Base-by-base conservation (phyloP, 495 filamentous ascomycete species). In the Gamarada debralockiae region DNA sequence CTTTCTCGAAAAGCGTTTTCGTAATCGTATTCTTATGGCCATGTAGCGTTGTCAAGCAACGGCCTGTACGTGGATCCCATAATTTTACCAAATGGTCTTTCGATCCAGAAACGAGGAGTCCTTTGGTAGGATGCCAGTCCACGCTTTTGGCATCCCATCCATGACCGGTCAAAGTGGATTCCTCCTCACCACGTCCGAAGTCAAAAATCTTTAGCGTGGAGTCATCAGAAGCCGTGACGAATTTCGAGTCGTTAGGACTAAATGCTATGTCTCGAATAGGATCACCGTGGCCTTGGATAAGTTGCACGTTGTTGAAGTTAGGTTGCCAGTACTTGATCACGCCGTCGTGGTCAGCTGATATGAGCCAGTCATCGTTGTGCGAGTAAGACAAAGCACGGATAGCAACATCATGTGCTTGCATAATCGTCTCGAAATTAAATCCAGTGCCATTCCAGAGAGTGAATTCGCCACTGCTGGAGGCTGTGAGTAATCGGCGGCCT, bases 361-460 rank as follows among this genome's bases (percentile, higher is more conserved):
- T 78, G 2, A 98, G 79, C 92, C 92, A 97, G 66, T 97, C 93
- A 63, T 95, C 89, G 60, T 84, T 92, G 70, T 97, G 91, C 6
- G 92, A 92, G 73, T 95, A 98, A 41, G 77, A 78, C 43, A 92
- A 74, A 18, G 88, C 88, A 49, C 93, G 86, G 56, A 98, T 92
- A 47, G 91, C 91, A 36, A 84, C 82, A 69, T 98, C 95, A 67
- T 98, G 93, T 33, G 93, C 93, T 68, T 96, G 91, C 87, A 95
- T 95, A 34, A 97, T 96, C 1, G 93, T 98, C 72, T 98, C 93
- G 61, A 98, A 98, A 66, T 98, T 98, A 75, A 98, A 98, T 1
- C 89, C 93, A 41, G 90, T 97, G 52, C 93, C 93, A 67, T 98
- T 98, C 93, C 93, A 98, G 3, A 98, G 71, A 42, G 95, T 98